Evolutionary conservation across 371 early-diverging fungal genomes (phyloP), one percentile per base, ranked within the genome.

Genomic region (Chytridium lagenaria): DNA sequence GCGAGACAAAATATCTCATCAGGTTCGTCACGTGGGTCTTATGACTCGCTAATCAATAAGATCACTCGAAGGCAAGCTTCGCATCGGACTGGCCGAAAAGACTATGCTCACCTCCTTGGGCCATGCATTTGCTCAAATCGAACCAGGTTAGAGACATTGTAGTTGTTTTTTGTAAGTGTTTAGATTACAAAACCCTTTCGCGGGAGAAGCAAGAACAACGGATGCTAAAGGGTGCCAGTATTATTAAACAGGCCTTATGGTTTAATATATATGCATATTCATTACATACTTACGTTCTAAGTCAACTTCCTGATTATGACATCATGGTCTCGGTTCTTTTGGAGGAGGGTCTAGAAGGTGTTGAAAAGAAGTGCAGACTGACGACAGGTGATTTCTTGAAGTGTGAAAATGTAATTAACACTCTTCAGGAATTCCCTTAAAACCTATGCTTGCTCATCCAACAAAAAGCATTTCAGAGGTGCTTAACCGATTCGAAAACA

Each of bases 361-460:
- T 95, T 26, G 75, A 81, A 22, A 83, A 90, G 1, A 79, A 84
- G 28, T 98, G 98, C 80, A 92, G 93, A 75, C 85, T 99, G 74
- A 91, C 93, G 23, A 96, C 98, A 73, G 95, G 95, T n/a, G n/a
- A n/a, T n/a, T n/a, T n/a, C n/a, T n/a, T n/a, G n/a, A n/a, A n/a
- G n/a, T n/a, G n/a, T n/a, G n/a, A n/a, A n/a, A n/a, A n/a, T n/a
- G n/a, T n/a, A n/a, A n/a, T n/a, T n/a, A n/a, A n/a, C n/a, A n/a
- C n/a, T n/a, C n/a, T 63, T 74, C 81, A 67, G 90, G 90, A 15
- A 94, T 99, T 59, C 99, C 99, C 1, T 86, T 99, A 31, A 98
- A 99, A 76, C 99, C 99, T n/a, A 99, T 99, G 99, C 87, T 99
- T 77, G 99, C 99, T 0, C 97, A 98, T 82, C 99, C 99, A 1